Conservation (phyloP, 306 rosid genomes). For the Ormosia semicastrata region DNA sequence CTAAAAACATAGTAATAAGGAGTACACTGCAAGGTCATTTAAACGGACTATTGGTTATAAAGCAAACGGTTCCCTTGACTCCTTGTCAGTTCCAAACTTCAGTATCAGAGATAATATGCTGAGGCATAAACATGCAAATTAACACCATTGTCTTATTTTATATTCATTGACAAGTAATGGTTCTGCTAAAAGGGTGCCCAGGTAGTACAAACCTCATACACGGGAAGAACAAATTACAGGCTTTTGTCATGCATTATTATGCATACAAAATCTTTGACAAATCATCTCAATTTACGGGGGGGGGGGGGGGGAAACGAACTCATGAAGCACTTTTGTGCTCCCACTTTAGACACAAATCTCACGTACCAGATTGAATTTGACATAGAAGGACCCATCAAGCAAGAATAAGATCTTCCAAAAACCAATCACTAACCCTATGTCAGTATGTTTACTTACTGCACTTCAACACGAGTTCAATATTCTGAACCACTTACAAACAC, state of each 20-base stretch:
- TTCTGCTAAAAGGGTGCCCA: not conserved
- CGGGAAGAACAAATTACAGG: not conserved
- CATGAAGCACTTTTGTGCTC: not conserved
- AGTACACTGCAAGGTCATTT: not conserved
- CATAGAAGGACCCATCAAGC: slow-evolving; percentile 2
- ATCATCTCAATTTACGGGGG: not conserved
- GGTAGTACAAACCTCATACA: not conserved
- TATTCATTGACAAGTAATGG: not conserved
- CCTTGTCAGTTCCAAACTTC: not conserved
- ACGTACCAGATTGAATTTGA: slow-evolving; percentile 8
- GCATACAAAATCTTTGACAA: not conserved
- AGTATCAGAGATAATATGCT: not conserved
- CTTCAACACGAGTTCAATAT: not conserved
- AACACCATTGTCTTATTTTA: not conserved
- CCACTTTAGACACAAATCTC: not conserved
- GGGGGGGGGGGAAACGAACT: not conserved
- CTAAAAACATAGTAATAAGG: not conserved
- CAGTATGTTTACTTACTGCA: not conserved
- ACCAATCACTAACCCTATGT: not conserved
- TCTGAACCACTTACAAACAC: not conserved
- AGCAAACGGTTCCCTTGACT: not conserved
- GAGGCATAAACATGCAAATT: not conserved
- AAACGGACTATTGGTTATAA: not conserved
- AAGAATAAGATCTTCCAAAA: not conserved
- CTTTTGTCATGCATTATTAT: not conserved